phyloP scores from a whole-genome alignment of 805 yeast genomes.

The Candida hungchunana region DNA sequence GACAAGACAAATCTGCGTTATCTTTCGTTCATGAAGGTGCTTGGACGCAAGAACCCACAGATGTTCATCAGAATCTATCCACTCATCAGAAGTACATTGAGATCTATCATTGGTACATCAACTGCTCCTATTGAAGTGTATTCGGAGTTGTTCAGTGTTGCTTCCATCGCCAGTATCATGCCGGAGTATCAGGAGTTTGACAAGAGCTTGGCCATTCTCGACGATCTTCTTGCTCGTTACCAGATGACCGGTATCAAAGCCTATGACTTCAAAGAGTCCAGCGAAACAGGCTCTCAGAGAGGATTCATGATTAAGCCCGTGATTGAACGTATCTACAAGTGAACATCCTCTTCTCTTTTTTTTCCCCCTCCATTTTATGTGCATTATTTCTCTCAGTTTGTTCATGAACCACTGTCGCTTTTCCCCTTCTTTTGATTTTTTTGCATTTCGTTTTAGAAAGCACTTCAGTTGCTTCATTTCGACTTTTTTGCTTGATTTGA shows the following conservation, averaged over 20 bases:
- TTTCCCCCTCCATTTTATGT: no score
- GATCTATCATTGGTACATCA: constrained; percentile 19
- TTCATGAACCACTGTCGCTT: no score
- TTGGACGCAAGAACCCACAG: constrained; percentile 30
- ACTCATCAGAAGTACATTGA: constrained; percentile 29
- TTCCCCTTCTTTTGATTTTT: no score
- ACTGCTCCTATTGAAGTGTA: constrained; percentile 23
- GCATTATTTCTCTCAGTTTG: no score
- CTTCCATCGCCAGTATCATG: constrained; percentile 28
- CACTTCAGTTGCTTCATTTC: no score
- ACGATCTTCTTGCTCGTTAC: constrained; percentile 9
- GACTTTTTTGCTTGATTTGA: no score
- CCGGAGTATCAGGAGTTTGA: constrained; percentile 20
- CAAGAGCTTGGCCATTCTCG: constrained; percentile 3
- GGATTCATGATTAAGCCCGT: constrained; percentile 11
- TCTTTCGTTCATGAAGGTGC: constrained; percentile 28
- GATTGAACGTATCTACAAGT: constrained; percentile 8
- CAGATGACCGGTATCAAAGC: constrained; percentile 6
- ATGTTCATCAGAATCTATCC: constrained; percentile 31
- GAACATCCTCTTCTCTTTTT: no score
- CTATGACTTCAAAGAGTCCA: not conserved
- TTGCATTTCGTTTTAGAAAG: no score
- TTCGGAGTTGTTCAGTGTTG: constrained; percentile 29
- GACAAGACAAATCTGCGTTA: constrained; percentile 33
- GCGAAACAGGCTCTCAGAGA: not conserved